Base-by-base conservation (phyloP, 805 yeast species). In the Pichia rugopelliculosa region DNA sequence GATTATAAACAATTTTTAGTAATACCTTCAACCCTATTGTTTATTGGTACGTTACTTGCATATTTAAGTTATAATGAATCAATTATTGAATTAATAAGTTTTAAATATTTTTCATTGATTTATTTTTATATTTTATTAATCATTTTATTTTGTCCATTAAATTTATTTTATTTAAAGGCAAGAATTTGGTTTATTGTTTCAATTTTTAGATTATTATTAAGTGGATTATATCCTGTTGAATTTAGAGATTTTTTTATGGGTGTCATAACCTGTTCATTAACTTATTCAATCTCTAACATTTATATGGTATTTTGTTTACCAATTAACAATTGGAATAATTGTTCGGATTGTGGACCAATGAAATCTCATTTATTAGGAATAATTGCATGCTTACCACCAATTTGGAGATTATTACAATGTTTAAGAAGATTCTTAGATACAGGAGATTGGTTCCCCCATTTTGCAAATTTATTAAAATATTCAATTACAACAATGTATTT, bases 361-460 rank as follows among this genome's bases (percentile, higher is more conserved):
- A 75, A 74, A 53, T 89, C 96, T 1, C 73, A 84, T 47, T 46
- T 70, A 17, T 75, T 91, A 79, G 99, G 98, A 1, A 84, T 89
- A 52, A 73, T 89, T 54, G 74, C 89, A 24, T 74, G 95, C 4
- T 61, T 93, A 17, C 99, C 99, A 0, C 84, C 88, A 50, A 75
- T 87, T 34, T 88, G 95, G 89, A 84, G 99, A 67, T 78, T 86
- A 45, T 60, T 90, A 49, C 99, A 93, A 61, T 93, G 99, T 64
- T 61, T 84, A 30, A 72, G 99, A 57, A 93, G 99, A 74, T 93
- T 75, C 60, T 77, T 81, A 23, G 99, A 93, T 60, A 84, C 97
- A 0, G 91, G 95, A 2, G 96, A 90, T 58, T 84, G 90, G 85
- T 93, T 93, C 61, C 99, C 99, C 0, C 99, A 93, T 72, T 67